Conservation (phyloP, 129 eudicot species). For the Daucus carota region DNA sequence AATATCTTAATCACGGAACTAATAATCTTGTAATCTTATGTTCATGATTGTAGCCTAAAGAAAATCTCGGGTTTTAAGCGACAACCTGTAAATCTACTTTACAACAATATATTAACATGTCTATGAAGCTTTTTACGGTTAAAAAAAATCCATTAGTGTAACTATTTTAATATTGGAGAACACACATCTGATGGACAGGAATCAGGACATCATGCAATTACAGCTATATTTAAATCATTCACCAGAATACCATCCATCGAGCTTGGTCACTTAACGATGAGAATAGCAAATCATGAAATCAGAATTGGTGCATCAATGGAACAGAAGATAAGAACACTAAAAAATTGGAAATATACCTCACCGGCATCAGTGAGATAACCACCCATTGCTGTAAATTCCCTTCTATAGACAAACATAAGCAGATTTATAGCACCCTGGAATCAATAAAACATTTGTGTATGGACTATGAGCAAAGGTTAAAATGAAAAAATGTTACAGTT, state of each 20-base stretch:
- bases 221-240: not conserved
- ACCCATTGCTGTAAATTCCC: constrained; percentile 82
- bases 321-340: constrained; percentile 12
- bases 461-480: constrained; percentile 4
- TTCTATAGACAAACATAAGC: constrained; percentile 72
- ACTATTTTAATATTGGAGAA: not conserved
- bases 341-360: constrained; percentile 55
- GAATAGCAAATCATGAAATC: not conserved
- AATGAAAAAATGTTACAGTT: not conserved
- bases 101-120: not conserved
- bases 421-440: constrained; percentile 88
- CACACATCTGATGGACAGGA: not conserved
- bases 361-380: constrained; percentile 97
- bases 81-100: not conserved
- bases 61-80: not conserved
- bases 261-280: not conserved
- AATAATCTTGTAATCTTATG: not conserved
- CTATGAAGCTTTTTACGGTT: not conserved
- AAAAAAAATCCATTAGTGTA: not conserved
- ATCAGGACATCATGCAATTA: not conserved
- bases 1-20: not conserved
- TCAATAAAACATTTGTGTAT: constrained; percentile 6
- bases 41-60: not conserved
- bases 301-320: constrained; percentile 3
- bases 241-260: not conserved